phyloP scores from a whole-genome alignment of 441 rosid species.

The Breynia disticha region DNA sequence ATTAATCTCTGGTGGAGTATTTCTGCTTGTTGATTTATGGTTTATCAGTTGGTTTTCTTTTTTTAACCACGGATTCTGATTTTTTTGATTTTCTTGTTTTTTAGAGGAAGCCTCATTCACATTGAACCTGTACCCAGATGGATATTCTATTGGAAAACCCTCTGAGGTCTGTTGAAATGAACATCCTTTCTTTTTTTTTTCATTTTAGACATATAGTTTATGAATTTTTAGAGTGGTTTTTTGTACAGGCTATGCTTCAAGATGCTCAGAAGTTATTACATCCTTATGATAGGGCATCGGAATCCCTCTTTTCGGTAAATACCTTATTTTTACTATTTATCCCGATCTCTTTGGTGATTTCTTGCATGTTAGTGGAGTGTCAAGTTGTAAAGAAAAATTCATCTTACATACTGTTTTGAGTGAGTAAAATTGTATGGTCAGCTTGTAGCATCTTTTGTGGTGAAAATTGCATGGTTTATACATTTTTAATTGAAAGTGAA shows the following conservation, averaged over 20 bases:
- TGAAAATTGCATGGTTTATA: no score
- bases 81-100: conserved; percentile 16
- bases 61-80: conserved; percentile 5
- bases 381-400: no score
- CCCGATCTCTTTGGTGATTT: conserved; percentile 7
- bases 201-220: conserved; percentile 11
- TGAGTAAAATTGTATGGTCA: no score
- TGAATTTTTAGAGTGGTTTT: conserved; percentile 36
- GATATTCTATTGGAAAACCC: conserved; percentile 69
- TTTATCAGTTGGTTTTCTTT: neutral
- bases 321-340: conserved; percentile 7
- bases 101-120: conserved; percentile 73
- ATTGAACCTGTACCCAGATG: conserved; percentile 68
- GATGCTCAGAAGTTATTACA: conserved; percentile 54
- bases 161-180: conserved; percentile 51
- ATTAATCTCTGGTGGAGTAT: conserved; percentile 24
- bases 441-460: no score
- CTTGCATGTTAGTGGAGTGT: no score
- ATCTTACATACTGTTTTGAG: neutral
- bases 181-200: conserved; percentile 16
- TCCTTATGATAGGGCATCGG: conserved; percentile 85
- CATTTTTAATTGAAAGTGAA: no score
- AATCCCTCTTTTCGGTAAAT: conserved; percentile 68
- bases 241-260: conserved; percentile 37
- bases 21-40: conserved; percentile 26